These are phyloP conservation scores for Senna siamea DNA, from an alignment of 306 rosid genomes.

Conservation along the genomic window DNA sequence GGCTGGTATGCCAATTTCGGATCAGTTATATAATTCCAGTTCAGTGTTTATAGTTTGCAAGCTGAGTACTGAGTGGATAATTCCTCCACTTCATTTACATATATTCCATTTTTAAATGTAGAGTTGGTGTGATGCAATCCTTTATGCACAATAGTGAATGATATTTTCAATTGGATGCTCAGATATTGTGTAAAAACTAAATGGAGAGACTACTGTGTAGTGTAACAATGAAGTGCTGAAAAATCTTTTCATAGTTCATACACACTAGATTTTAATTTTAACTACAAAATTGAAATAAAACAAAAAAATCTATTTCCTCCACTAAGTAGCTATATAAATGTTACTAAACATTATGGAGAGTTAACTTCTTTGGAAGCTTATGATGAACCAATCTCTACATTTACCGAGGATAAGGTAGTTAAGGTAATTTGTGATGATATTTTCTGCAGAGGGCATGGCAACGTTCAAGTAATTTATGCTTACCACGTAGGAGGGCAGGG, in stretches of 20 bases:
- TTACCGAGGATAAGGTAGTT: conserved; percentile 9
- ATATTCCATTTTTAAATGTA: too few relatives aligned
- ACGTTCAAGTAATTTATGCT: neutral
- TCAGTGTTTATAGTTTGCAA: neutral
- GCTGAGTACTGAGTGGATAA: conserved; percentile 14
- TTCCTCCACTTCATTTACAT: neutral
- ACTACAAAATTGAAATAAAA: conserved; percentile 2
- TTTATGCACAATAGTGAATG: neutral
- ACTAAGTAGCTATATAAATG: neutral
- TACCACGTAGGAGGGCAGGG: too few relatives aligned
- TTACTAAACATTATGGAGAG: neutral
- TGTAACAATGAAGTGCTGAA: conserved; percentile 2
- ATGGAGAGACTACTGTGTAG: neutral
- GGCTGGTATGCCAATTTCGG: neutral
- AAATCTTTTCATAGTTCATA: neutral
- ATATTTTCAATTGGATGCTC: conserved; percentile 19
- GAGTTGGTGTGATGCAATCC: neutral
- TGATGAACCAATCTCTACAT: conserved; percentile 10
- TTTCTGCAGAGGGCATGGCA: neutral
- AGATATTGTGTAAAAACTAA: neutral
- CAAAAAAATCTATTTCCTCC: neutral
- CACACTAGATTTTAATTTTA: neutral
- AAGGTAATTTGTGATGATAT: neutral
- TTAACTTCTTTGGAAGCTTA: conserved; percentile 14
- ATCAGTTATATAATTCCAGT: neutral